Evolutionary conservation across 164 flowering plant genomes (phyloP).

Genomic region (Buxus sempervirens): DNA sequence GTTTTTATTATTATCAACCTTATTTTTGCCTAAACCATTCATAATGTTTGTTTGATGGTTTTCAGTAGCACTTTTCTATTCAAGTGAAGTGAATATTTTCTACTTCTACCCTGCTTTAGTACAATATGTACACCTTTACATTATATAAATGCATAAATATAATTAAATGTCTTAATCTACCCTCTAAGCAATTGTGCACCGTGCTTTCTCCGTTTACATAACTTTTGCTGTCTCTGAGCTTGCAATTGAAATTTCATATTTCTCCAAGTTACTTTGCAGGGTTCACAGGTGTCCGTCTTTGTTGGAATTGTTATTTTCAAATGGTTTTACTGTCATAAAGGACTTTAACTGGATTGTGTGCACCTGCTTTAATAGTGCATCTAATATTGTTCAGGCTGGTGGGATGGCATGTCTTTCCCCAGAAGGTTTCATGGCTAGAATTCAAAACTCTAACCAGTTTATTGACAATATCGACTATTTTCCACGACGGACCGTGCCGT

Average conservation of each 20-base stretch:
- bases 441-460: too few relatives aligned
- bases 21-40: too few relatives aligned
- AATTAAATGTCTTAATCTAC: too few relatives aligned
- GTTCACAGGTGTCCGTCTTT: conserved; percentile 75
- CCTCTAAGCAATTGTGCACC: neutral
- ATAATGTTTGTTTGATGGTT: too few relatives aligned
- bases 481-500: too few relatives aligned
- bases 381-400: conserved; percentile 66
- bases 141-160: neutral
- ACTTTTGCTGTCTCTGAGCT: conserved; percentile 29
- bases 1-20: too few relatives aligned
- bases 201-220: neutral
- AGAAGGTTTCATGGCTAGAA: conserved; percentile 51
- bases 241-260: conserved; percentile 71
- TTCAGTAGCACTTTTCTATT: too few relatives aligned
- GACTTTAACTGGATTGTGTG: conserved; percentile 60
- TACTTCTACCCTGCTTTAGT: too few relatives aligned
- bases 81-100: too few relatives aligned
- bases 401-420: conserved; percentile 70
- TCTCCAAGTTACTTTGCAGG: conserved; percentile 78
- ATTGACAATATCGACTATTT: too few relatives aligned
- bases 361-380: conserved; percentile 75
- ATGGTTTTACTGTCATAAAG: conserved; percentile 55
- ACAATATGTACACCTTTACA: too few relatives aligned
- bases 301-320: conserved; percentile 58